Evolutionary conservation across 768 basidiomycete species (phyloP).

Genomic region (Kwoniella bestiolae): DNA sequence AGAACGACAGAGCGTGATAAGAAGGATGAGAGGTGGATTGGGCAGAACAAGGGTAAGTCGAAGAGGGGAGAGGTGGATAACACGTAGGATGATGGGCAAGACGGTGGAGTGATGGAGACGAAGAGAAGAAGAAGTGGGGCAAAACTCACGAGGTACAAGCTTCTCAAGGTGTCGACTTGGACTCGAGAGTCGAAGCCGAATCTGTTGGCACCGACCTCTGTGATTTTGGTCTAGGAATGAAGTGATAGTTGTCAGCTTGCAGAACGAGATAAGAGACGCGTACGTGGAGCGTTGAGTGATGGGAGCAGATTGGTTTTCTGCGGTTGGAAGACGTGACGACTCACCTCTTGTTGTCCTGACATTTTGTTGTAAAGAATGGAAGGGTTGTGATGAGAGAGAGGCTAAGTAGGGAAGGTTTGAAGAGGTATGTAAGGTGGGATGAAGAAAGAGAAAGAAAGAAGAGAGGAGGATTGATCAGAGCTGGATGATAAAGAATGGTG

Average conservation of each 20-base stretch:
- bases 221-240: slow-evolving; percentile 24
- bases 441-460: neutral
- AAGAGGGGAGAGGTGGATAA: neutral
- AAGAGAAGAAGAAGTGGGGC: neutral
- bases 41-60: neutral
- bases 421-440: neutral
- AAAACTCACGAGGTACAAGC: slow-evolving; percentile 71
- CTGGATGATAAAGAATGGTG: neutral
- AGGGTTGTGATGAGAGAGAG: slow-evolving; percentile 13
- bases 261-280: neutral
- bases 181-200: slow-evolving; percentile 92
- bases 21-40: neutral
- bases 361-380: slow-evolving; percentile 16
- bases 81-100: neutral
- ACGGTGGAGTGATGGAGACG: neutral
- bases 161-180: slow-evolving; percentile 75
- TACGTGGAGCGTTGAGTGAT: slow-evolving; percentile 2
- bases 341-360: slow-evolving; percentile 11
- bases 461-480: neutral
- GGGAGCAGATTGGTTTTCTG: too few species aligned
- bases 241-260: neutral
- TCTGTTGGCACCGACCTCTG: slow-evolving; percentile 74
- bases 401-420: neutral
- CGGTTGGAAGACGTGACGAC: neutral
- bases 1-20: neutral